Conservation (phyloP, 495 filamentous ascomycete species). For the Mytilinidion resinicola region DNA sequence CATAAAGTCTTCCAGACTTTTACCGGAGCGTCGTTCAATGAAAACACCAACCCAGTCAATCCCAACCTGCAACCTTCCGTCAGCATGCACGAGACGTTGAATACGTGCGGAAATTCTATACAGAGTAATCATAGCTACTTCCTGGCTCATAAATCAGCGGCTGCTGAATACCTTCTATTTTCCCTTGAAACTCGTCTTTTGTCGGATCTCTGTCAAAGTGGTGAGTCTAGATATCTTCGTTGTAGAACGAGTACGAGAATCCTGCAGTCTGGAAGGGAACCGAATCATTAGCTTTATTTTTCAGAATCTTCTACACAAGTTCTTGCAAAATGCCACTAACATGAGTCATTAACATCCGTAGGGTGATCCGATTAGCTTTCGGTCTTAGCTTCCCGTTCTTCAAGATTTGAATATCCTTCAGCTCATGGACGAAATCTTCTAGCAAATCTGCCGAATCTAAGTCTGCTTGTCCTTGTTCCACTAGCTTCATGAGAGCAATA, state of each 20-base stretch:
- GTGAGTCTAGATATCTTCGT: too few relatives aligned
- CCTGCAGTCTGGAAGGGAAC: too few relatives aligned
- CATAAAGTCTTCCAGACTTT: conserved; percentile 51
- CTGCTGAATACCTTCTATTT: too few relatives aligned
- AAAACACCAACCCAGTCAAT: conserved; percentile 57
- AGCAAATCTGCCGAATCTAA: conserved; percentile 46
- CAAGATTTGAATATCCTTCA: conserved; percentile 33
- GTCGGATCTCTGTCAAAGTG: too few relatives aligned
- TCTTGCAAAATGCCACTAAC: too few relatives aligned
- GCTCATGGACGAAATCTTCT: conserved; percentile 43
- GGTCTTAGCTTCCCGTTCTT: conserved; percentile 30
- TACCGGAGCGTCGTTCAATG: conserved; percentile 46
- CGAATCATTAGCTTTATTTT: too few relatives aligned
- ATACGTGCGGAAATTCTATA: background rate
- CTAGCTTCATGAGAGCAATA: conserved; percentile 52
- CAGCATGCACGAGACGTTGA: conserved; percentile 1
- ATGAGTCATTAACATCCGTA: conserved; percentile 57
- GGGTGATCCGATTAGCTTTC: conserved; percentile 50
- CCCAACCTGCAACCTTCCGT: conserved; percentile 36
- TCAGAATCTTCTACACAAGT: too few relatives aligned
- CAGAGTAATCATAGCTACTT: background rate
- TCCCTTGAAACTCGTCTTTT: too few relatives aligned
- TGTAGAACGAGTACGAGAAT: conserved; percentile 4
- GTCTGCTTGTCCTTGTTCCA: conserved; percentile 44
- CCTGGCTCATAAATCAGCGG: too few relatives aligned